Base-by-base conservation (phyloP, 2,329 filamentous ascomycete species). In the Fusarium sp. region DNA sequence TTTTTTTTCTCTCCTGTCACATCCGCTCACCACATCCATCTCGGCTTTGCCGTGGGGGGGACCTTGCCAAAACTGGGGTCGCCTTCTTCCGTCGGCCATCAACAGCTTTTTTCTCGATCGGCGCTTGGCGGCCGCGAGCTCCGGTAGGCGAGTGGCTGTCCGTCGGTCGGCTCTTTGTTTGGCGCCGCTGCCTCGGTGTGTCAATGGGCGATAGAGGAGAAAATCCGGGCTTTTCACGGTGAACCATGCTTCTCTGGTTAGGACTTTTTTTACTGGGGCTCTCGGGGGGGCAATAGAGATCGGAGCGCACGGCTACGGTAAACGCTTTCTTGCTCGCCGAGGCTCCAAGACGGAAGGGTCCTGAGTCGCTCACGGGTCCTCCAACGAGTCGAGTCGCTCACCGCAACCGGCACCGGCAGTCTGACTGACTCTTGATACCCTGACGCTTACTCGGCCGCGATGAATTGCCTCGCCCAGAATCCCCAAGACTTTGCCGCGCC, bases 41-140 rank as follows among this genome's bases (percentile, higher is more conserved):
- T 78, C 76, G 76, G 76, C 54, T 61, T 78, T 70, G 76, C 73
- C 76, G 76, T 78, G 73, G 75, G 73, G 70, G 66, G 15, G 27
- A 20, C 32, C 54, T 57, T 37, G 32, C 68, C 35, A 65, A 74
- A 74, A 73, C 71, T 52, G 69, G 63, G 62, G 63, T 59, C 64
- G 64, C 52, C 59, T 66, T 66, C 65, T 70, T 74, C 71, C 69
- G 74, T 43, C 60, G 60, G 15, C 70, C 60, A 22, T 63, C 22
- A 74, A 62, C 61, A 65, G 63, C 8, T 68, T 68, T 32, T 52
- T 66, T 58, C 40, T 38, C 54, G 30, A 63, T 68, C 74, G 68
- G 73, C 66, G 69, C 67, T 71, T 75, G 52, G 56, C 64, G 66
- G 45, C 63, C 64, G 65, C 65, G 60, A 63, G 56, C 57, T 70